Evolutionary conservation across 73 alveolate genomes (phyloP).

Genomic region (Paramecium bursaria): DNA sequence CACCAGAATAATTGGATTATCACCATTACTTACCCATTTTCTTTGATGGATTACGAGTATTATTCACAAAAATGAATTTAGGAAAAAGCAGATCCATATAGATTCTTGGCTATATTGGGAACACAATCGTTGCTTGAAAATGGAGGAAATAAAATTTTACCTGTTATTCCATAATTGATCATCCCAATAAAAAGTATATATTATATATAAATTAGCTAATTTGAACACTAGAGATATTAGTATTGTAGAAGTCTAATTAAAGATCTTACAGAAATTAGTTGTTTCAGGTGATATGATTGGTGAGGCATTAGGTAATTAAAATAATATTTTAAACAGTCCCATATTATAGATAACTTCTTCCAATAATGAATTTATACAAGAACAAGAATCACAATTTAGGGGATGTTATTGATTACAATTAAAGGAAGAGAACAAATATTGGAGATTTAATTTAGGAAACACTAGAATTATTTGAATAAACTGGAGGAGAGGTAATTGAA

Average conservation of each 20-base stretch:
- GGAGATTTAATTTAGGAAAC: slow-evolving; percentile 98
- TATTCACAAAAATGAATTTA: slow-evolving; percentile 60
- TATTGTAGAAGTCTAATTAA: slow-evolving; percentile 95
- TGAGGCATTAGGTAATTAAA: slow-evolving; percentile 87
- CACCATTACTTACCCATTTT: slow-evolving; percentile 99
- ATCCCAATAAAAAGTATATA: slow-evolving; percentile 85
- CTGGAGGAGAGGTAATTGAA: slow-evolving; percentile 93
- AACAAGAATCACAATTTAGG: slow-evolving; percentile 92
- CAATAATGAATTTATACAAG: slow-evolving; percentile 96
- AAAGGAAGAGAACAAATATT: slow-evolving; percentile 90
- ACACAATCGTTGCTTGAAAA: slow-evolving; percentile 95
- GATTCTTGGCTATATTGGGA: slow-evolving; percentile 99
- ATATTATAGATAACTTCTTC: slow-evolving; percentile 99
- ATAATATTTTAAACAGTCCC: slow-evolving; percentile 83
- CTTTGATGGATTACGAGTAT: slow-evolving; percentile 97
- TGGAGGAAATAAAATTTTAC: slow-evolving; percentile 98
- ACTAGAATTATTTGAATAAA: slow-evolving; percentile 93
- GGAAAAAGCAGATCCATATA: slow-evolving; percentile 98
- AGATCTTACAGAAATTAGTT: slow-evolving; percentile 96
- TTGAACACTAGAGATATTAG: slow-evolving; percentile 98
- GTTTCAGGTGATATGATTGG: slow-evolving; percentile 98
- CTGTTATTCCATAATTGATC: slow-evolving; percentile 99
- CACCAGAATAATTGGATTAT: slow-evolving; percentile 95
- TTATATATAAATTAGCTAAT: slow-evolving; percentile 79
- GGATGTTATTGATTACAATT: slow-evolving; percentile 97